Conservation (phyloP, 495 filamentous ascomycete species). For the Glonium stellatum region DNA sequence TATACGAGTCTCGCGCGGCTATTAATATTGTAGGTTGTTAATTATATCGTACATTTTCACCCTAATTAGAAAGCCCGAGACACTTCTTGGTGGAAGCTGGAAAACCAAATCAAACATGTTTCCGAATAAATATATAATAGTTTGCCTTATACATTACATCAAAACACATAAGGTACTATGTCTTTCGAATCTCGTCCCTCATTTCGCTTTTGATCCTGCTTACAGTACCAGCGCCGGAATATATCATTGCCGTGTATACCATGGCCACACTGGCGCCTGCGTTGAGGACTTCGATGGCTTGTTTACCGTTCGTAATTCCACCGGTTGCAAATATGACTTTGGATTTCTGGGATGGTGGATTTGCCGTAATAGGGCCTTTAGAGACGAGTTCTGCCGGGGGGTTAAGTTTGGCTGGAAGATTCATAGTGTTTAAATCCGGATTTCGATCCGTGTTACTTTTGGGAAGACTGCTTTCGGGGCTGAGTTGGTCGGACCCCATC, state of each 20-base stretch:
- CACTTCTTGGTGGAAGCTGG: too few relatives aligned
- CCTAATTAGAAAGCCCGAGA: too few relatives aligned
- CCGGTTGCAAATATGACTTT: slow-evolving; percentile 91
- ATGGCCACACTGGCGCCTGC: slow-evolving; percentile 83
- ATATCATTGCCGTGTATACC: slow-evolving; percentile 71
- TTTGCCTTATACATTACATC: too few relatives aligned
- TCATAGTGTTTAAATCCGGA: too few relatives aligned
- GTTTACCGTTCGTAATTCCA: slow-evolving; percentile 76
- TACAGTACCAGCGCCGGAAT: slow-evolving; percentile 77
- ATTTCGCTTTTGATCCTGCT: slow-evolving; percentile 84
- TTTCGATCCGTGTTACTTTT: too few relatives aligned
- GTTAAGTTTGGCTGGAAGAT: too few relatives aligned
- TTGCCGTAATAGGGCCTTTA: not conserved
- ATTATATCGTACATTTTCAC: too few relatives aligned
- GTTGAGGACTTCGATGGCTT: slow-evolving; percentile 70
- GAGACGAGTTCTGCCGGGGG: slow-evolving; percentile 2
- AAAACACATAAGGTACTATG: not conserved
- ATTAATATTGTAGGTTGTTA: too few relatives aligned
- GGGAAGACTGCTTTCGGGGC: too few relatives aligned
- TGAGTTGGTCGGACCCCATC: not conserved
- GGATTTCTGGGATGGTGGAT: slow-evolving; percentile 29
- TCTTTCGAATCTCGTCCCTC: slow-evolving; percentile 45
- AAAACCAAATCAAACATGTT: too few relatives aligned
- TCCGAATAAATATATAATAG: too few relatives aligned
- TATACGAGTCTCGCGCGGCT: too few relatives aligned